phyloP scores from a whole-genome alignment of 179 eudicot genomes.

The Spergularia azorica region DNA sequence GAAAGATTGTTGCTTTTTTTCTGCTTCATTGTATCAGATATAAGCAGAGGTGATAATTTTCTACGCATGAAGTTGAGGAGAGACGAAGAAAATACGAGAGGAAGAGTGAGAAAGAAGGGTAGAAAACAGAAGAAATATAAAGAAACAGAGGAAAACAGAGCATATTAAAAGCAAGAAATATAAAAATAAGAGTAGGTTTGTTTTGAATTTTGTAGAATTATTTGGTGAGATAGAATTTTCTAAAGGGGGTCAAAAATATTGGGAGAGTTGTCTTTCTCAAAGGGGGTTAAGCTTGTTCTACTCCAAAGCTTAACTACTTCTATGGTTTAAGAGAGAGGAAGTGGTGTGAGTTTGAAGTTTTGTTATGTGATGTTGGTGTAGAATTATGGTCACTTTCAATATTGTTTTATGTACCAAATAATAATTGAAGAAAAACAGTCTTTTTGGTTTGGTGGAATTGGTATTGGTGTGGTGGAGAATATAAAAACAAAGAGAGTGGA shows the following conservation, averaged over 20 bases:
- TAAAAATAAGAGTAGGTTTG: not conserved
- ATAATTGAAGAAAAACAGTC: not conserved
- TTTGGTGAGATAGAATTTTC: slow-evolving; percentile 31
- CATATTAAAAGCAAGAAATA: slow-evolving; percentile 7
- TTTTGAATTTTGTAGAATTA: not conserved
- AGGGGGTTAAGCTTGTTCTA: slow-evolving; percentile 22
- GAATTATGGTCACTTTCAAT: slow-evolving; percentile 8
- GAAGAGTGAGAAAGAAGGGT: not conserved
- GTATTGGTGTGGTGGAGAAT: not conserved
- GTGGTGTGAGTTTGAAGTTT: slow-evolving; percentile 23
- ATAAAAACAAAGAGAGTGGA: not conserved
- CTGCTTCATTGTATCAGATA: slow-evolving; percentile 53
- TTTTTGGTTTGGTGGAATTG: no score
- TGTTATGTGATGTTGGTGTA: not conserved
- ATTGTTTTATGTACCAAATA: slow-evolving; percentile 14
- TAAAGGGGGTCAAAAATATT: slow-evolving; percentile 22
- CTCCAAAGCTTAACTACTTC: slow-evolving; percentile 35
- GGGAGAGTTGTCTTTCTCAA: slow-evolving; percentile 32
- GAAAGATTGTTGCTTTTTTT: slow-evolving; percentile 50
- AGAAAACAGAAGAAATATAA: slow-evolving; percentile 26
- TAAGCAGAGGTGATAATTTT: slow-evolving; percentile 3
- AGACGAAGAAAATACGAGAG: not conserved
- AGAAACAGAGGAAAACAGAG: slow-evolving; percentile 20
- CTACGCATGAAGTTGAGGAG: slow-evolving; percentile 29
- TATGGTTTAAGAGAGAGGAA: not conserved